Conservation (phyloP, 1,139 yeast species). For the Pichia sp. region DNA sequence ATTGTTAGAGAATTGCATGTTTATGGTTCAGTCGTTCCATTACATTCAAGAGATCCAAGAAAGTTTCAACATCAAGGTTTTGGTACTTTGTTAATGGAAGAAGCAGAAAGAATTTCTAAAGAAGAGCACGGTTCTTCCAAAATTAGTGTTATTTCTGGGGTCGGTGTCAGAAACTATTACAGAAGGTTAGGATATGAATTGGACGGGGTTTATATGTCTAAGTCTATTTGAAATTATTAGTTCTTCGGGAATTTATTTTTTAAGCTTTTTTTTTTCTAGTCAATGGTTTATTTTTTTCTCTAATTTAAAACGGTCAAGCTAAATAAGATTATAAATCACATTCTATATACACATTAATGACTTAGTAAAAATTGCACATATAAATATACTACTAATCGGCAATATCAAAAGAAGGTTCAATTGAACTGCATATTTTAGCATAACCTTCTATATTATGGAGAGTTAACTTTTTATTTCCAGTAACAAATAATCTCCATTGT, state of each 20-base stretch:
- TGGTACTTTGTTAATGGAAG: slow-evolving; percentile 96
- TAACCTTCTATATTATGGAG: slow-evolving; percentile 32
- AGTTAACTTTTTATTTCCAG: slow-evolving; percentile 40
- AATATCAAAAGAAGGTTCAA: slow-evolving; percentile 36
- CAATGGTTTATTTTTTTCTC: neutral
- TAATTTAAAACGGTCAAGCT: neutral
- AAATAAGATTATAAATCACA: neutral
- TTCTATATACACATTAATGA: too few species aligned
- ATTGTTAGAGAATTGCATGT: slow-evolving; percentile 95
- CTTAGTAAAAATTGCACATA: too few species aligned
- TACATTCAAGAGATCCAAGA: slow-evolving; percentile 95
- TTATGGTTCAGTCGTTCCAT: slow-evolving; percentile 94
- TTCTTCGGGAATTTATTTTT: neutral
- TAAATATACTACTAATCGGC: too few species aligned
- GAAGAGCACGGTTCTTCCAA: slow-evolving; percentile 93
- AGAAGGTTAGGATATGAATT: slow-evolving; percentile 84
- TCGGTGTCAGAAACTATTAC: slow-evolving; percentile 94
- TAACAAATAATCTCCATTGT: slow-evolving; percentile 65
- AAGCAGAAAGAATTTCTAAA: slow-evolving; percentile 90
- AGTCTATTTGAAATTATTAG: slow-evolving; percentile 28
- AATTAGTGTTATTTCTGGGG: slow-evolving; percentile 93
- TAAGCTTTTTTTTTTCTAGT: neutral
- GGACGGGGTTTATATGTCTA: slow-evolving; percentile 97
- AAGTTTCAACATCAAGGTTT: slow-evolving; percentile 99
- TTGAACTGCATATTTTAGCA: slow-evolving; percentile 35